Base-by-base conservation (phyloP, 108 stramenopile genomes). In the Discostella pseudostelligera region DNA sequence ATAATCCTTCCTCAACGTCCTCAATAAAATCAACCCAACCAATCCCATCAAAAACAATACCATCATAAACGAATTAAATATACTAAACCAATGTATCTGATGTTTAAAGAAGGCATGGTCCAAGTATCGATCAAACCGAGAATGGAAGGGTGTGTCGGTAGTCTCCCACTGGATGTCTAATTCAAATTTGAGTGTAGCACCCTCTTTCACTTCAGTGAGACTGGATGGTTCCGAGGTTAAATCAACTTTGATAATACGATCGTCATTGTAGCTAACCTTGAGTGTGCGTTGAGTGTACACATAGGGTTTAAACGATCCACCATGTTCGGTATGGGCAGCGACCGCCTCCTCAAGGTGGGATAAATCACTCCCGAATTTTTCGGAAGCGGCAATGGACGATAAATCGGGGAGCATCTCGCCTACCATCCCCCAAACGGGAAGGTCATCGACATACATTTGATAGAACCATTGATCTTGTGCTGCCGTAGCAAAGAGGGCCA, bases 71-170 rank as follows among this genome's bases (percentile, higher is more conserved):
- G 89, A 89, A 82, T 99, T 99, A 59, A 95, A 90, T 68, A 99
- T 94, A 57, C 89, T 85, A 82, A 99, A 99, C 97, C 98, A 98
- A 82, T 99, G 99, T 66, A 99, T 97, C 42, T 94, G 92, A 74
- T 99, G 98, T 75, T 97, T 97, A 84, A 99, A 99, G 68, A 99
- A 98, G 29, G 83, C 84, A 65, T 94, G 85, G 77, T 99, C 96
- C 65, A 99, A 64, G 75, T 99, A 99, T 26, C 90, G 79, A 66
- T 94, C 85, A 75, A 96, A 99, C 16, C 98, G 79, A 9, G 88
- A 77, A 39, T 93, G 93, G 67, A 96, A 99, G 17, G 87, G 66
- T 39, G 84, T 85, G 25, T 43, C 65, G 17, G 93, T 93, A 56
- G 67, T 37, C 19, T 72, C 69, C 85, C 93, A 99, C 28, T 77